Evolutionary conservation across 257 asterid genomes (phyloP), one percentile per base, ranked within the genome.

Genomic region (Plantago major): DNA sequence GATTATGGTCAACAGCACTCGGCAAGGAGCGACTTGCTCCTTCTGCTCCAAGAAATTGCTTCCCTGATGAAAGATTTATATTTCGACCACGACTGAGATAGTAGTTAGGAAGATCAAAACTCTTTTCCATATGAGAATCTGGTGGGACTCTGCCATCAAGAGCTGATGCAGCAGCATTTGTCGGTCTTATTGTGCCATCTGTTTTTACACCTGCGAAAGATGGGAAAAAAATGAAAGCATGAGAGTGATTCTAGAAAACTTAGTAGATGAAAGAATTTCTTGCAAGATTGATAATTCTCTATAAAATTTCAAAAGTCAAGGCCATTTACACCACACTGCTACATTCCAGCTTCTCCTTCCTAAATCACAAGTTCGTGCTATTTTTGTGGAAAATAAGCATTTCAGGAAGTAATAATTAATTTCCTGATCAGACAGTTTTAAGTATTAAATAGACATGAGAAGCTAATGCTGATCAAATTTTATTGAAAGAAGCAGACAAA

Each of bases 11-110:
- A 75, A 81, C 74, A 65, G 83, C 81, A 65, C 83, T 76, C 6
- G 95, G 96, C 78, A 90, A 79, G 68, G 97, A 94, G 57, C 61
- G 87, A 60, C 89, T 82, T 61, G 74, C 76, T 75, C 81, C 79
- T 64, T 77, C 83, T 11, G 84, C 73, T 76, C 90, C 92, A 71
- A 77, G 58, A 22, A 71, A 49, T 66, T 79, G 85, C 77, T 78
- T 83, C 65, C 84, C 91, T 38, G 78, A 30, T 26, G 71, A 56
- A 64, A 37, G 55, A 69, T 80, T 74, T 67, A 64, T 77, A 69
- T 83, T 79, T 74, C 66, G 86, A 68, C 80, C 93, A 77, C 62
- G 89, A 61, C 60, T 71, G 73, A 76, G 77, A 78, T 74, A 79
- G 71, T 80, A 78, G 58, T 78, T 82, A 47, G 82, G 84, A 77